Evolutionary conservation across 2,329 filamentous ascomycete genomes (phyloP).

Genomic region (Sclerotinia sclerotiorum): DNA sequence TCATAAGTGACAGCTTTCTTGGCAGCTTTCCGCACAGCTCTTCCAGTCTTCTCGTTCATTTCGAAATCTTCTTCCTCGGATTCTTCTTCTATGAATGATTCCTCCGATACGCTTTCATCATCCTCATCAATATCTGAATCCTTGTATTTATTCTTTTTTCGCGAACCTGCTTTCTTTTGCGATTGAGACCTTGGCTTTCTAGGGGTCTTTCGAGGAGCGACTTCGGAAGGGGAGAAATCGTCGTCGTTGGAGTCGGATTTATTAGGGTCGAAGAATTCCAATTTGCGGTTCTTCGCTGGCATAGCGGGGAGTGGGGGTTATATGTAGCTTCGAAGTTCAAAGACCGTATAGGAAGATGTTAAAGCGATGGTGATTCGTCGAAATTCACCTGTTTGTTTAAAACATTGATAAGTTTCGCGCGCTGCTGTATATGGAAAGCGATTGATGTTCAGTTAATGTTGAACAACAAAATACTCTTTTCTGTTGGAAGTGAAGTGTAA

Average conservation of each 20-base stretch:
- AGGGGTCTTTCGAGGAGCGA: conserved; percentile 47
- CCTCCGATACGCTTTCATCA: conserved; percentile 52
- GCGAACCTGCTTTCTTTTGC: conserved; percentile 39
- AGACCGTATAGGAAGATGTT: background rate
- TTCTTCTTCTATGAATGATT: conserved; percentile 50
- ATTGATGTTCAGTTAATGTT: background rate
- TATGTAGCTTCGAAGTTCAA: background rate
- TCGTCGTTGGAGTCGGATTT: conserved; percentile 66
- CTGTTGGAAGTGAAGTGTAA: background rate
- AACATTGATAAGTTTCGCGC: conserved; percentile 21
- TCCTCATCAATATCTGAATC: conserved; percentile 62
- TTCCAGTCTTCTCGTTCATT: conserved; percentile 50
- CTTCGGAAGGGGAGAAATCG: conserved; percentile 60
- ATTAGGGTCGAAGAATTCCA: conserved; percentile 64
- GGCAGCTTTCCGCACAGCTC: conserved; percentile 50
- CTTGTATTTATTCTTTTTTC: conserved; percentile 49
- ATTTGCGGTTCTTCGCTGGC: conserved; percentile 49
- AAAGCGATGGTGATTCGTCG: conserved; percentile 5
- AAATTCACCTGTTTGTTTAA: conserved; percentile 15
- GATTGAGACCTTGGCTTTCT: conserved; percentile 42
- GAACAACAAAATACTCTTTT: background rate
- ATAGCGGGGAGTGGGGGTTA: conserved; percentile 29
- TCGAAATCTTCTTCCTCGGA: conserved; percentile 44
- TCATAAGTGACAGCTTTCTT: conserved; percentile 49
- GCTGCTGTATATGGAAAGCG: conserved; percentile 5